These are phyloP conservation scores for Suillus spraguei DNA, from an alignment of 768 basidiomycete species.

Conservation along the genomic window DNA sequence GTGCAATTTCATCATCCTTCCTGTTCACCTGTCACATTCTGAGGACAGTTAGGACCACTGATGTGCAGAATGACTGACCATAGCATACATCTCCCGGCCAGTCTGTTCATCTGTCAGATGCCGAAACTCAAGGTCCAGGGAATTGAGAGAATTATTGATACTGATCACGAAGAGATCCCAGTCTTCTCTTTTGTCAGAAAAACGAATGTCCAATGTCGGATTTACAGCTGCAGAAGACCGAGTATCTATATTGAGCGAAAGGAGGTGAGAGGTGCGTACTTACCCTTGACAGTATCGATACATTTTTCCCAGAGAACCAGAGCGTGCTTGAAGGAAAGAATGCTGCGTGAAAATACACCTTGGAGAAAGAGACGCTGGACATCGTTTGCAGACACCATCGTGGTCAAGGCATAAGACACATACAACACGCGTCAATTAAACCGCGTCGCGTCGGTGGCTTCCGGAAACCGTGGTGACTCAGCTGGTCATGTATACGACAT, in stretches of 20 bases:
- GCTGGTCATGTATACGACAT: background rate
- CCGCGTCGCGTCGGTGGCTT: slow-evolving; percentile 24
- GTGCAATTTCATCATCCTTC: slow-evolving; percentile 80
- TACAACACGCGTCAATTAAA: slow-evolving; percentile 19
- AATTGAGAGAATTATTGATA: slow-evolving; percentile 66
- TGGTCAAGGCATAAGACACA: slow-evolving; percentile 16
- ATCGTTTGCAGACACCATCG: slow-evolving; percentile 57
- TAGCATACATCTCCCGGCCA: slow-evolving; percentile 64
- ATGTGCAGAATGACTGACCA: slow-evolving; percentile 49
- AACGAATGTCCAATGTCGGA: slow-evolving; percentile 47
- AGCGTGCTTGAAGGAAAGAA: slow-evolving; percentile 66
- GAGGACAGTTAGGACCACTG: background rate
- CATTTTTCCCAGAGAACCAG: slow-evolving; percentile 69
- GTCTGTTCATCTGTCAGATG: slow-evolving; percentile 61
- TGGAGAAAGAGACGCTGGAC: slow-evolving; percentile 81
- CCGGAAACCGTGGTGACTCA: background rate
- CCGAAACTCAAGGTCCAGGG: slow-evolving; percentile 74
- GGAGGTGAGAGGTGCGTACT: slow-evolving; percentile 9
- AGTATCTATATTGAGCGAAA: slow-evolving; percentile 12
- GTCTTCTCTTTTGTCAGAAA: slow-evolving; percentile 42
- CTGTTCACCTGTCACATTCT: slow-evolving; percentile 63
- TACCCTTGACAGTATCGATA: slow-evolving; percentile 69
- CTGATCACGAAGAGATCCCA: slow-evolving; percentile 63
- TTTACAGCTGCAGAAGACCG: slow-evolving; percentile 48
- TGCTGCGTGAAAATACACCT: slow-evolving; percentile 69